Evolutionary conservation across 129 eudicot genomes (phyloP), one percentile per base, ranked within the genome.

Genomic region (Ambrosia artemisiifolia): DNA sequence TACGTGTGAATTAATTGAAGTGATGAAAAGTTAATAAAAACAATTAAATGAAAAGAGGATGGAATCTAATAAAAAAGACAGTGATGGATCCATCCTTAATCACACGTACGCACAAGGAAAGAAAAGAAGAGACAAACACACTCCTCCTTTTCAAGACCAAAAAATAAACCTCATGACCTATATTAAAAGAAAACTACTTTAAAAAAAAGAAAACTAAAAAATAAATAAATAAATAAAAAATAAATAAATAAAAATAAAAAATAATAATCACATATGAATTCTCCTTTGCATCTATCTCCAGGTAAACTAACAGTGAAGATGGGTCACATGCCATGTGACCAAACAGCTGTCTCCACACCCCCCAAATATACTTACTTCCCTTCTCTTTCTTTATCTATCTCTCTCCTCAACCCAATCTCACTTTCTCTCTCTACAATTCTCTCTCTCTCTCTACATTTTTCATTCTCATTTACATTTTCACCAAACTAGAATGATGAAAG

Each of bases 241-340:
- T 4, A 51, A 4, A 51, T 16, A n/a, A 14, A 48, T 4, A 48
- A 48, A 48, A 13, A 3, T 11, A 48, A n/a, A 49, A 3, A 49
- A n/a, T n/a, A n/a, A n/a, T n/a, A n/a, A 44, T 43, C 48, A 9
- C 49, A 9, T 14, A 9, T 51, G 10, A 59, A 30, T 30, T 56
- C 19, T 16, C 19, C 79, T 19, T 75, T 65, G 73, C 79, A 75
- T 75, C 75, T 36, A 69, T 77, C 75, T 77, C 81, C 81, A 69
- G 81, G 75, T 76, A 76, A 76, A 78, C 77, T 54, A 70, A 65
- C 82, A 71, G 77, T 65, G 80, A 38, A 66, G 81, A 83, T 83
- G 88, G 85, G 91, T 83, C 96, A 91, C 96, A 88, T 88, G 96
- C 80, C 97, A 91, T 91, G 97, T 91, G 96, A 82, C 74, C 82